Evolutionary conservation across 495 filamentous ascomycete genomes (phyloP).

Genomic region (Aspergillus incahuasiensis): DNA sequence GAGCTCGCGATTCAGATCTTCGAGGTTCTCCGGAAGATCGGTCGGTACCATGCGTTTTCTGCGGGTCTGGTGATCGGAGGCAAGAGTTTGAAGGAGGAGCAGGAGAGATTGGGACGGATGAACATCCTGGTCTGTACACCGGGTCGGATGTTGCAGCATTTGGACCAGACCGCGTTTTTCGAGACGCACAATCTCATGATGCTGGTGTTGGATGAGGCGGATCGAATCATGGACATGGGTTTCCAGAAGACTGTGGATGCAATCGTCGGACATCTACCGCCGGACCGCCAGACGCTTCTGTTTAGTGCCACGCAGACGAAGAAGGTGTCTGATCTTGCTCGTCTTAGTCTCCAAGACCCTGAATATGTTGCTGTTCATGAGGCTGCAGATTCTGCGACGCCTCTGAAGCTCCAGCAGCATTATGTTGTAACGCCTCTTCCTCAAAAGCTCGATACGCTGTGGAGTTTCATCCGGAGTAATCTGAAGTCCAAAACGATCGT

Average conservation of each 20-base stretch:
- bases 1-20: conserved; percentile 98
- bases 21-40: conserved; percentile 86
- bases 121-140: conserved; percentile 97
- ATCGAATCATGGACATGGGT: conserved; percentile 97
- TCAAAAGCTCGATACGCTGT: conserved; percentile 87
- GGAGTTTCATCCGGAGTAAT: conserved; percentile 83
- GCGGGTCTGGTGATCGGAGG: conserved; percentile 95
- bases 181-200: conserved; percentile 88
- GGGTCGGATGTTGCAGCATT: conserved; percentile 89
- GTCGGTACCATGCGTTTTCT: conserved; percentile 83
- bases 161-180: conserved; percentile 89
- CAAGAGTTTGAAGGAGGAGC: conserved; percentile 83
- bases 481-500: conserved; percentile 90
- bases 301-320: conserved; percentile 97
- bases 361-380: conserved; percentile 96
- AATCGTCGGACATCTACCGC: conserved; percentile 87
- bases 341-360: conserved; percentile 80
- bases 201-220: conserved; percentile 92
- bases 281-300: conserved; percentile 81
- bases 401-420: conserved; percentile 78
- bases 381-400: conserved; percentile 73
- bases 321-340: conserved; percentile 84
- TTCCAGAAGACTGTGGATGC: conserved; percentile 91
- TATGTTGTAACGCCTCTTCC: conserved; percentile 80
- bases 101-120: conserved; percentile 82